Conservation (phyloP, 2,329 filamentous ascomycete species). For the Purpureocillium lavendulum region DNA sequence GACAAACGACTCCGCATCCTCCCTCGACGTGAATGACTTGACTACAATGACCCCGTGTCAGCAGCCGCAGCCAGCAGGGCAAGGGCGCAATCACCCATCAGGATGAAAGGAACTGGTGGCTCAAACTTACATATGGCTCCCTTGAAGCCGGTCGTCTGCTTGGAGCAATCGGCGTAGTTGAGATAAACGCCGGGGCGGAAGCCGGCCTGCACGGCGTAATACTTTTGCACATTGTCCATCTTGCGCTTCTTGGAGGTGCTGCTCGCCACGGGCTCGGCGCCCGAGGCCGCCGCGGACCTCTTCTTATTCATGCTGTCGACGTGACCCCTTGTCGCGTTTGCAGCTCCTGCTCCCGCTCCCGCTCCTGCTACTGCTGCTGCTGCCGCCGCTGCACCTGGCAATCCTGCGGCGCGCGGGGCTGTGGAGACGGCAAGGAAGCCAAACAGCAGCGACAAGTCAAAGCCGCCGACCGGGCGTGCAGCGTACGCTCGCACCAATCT, state of each 20-base stretch:
- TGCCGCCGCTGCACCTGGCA: too few relatives aligned
- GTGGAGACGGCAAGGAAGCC: conserved; percentile 9
- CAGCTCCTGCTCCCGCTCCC: too few relatives aligned
- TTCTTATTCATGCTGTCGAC: conserved; percentile 20
- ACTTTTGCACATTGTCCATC: conserved; percentile 42
- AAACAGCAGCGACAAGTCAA: conserved; percentile 14
- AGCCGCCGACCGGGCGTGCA: conserved; percentile 6
- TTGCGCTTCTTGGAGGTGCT: conserved; percentile 37
- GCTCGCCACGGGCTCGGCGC: conserved; percentile 7
- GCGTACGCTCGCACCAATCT: conserved; percentile 10
- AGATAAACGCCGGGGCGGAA: conserved; percentile 52
- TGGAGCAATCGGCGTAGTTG: conserved; percentile 52
- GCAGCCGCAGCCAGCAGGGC: too few relatives aligned
- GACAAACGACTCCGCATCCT: conserved; percentile 74
- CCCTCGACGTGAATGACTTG: conserved; percentile 66
- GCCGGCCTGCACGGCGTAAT: conserved; percentile 54
- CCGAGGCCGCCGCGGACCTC: conserved; percentile 15
- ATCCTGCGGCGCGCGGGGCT: neutral
- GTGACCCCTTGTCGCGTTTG: too few relatives aligned
- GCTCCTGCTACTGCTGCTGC: too few relatives aligned
- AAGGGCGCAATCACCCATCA: too few relatives aligned
- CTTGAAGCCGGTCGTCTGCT: conserved; percentile 50
- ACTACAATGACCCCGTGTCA: too few relatives aligned
- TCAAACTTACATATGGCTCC: conserved; percentile 59
- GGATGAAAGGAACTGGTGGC: too few relatives aligned